These are phyloP conservation scores for Aspergillus brasiliensis DNA, from an alignment of 2,329 filamentous ascomycete genomes.

Conservation along the genomic window DNA sequence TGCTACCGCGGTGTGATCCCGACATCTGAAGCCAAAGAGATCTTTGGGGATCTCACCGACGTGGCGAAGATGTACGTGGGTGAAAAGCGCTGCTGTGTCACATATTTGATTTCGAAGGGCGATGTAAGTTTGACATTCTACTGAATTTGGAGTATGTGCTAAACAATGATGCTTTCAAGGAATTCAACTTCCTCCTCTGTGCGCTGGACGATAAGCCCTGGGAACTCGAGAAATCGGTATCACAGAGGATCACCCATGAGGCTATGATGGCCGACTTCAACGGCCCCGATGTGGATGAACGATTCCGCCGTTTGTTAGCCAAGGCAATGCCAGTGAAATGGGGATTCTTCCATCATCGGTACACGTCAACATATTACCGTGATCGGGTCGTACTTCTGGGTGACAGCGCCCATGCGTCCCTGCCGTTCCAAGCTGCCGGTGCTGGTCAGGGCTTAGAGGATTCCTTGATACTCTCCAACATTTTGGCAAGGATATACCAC, in stretches of 20 bases:
- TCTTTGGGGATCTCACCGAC: constrained; percentile 18
- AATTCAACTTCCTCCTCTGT: neutral
- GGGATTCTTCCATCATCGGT: neutral
- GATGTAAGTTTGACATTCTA: constrained; percentile 5
- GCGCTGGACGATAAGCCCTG: neutral
- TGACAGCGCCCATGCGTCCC: neutral
- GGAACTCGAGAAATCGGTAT: neutral
- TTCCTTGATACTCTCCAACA: neutral
- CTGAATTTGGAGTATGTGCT: neutral
- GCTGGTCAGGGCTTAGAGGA: neutral
- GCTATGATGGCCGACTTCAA: neutral
- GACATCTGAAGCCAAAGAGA: constrained; percentile 22
- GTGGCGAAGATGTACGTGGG: constrained; percentile 21
- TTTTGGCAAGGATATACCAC: neutral
- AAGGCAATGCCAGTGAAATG: neutral
- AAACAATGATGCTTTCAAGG: neutral
- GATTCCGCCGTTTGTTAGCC: neutral
- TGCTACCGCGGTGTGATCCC: constrained; percentile 34
- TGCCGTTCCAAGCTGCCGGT: neutral
- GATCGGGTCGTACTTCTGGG: neutral
- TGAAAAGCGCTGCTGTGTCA: constrained; percentile 11
- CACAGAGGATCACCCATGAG: neutral
- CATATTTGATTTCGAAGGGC: constrained; percentile 17
- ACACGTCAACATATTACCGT: neutral
- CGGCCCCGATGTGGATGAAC: neutral